Evolutionary conservation across 1,284 basidiomycete genomes (phyloP), one percentile per base, ranked within the genome.

Genomic region (Cryptococcus depauperatus): DNA sequence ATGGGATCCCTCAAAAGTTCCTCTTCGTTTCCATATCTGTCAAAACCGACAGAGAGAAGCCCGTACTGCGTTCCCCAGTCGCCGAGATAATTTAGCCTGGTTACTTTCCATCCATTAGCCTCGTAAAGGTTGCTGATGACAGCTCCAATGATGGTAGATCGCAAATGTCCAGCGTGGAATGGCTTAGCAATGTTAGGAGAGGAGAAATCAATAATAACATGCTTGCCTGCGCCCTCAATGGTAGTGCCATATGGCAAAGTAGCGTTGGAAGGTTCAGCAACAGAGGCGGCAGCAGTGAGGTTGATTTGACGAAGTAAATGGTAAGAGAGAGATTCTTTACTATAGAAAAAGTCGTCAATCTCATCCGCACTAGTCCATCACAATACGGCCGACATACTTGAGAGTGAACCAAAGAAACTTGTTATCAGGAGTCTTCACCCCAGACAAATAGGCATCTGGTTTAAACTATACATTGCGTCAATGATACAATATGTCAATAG

Each of bases 161-260:
- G 80, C 52, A 98, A 74, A 70, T 98, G 93, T 14, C 95, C 95
- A 46, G 96, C 92, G 64, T 98, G 93, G 80, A 98, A 98, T 5
- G 86, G 86, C 70, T 99, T 99, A 30, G 95, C 93, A 63, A 98
- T 97, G 70, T 99, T 98, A 16, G 93, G 92, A 4, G 86, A 89
- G 0, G 90, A 95, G 71, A 92, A 98, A 69, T 98, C 77, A 54
- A 79, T 85, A 37, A 68, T 48, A 51, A 70, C 50, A 56, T 63
- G 62, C 73, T 93, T 90, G 34, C 88, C 87, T 42, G 76, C 73
- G 4, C 85, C 88, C n/a, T 77, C 76, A 13, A 74, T 73, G 64
- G 85, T 86, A 2, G 78, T 77, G 16, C 88, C 88, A 59, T 86
- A 91, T 2, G 75, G 76, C 30, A 75, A 67, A 61, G 87, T 65